Evolutionary conservation across 73 alveolate genomes (phyloP), one percentile per base, ranked within the genome.

Genomic region (Paramecium caudatum): DNA sequence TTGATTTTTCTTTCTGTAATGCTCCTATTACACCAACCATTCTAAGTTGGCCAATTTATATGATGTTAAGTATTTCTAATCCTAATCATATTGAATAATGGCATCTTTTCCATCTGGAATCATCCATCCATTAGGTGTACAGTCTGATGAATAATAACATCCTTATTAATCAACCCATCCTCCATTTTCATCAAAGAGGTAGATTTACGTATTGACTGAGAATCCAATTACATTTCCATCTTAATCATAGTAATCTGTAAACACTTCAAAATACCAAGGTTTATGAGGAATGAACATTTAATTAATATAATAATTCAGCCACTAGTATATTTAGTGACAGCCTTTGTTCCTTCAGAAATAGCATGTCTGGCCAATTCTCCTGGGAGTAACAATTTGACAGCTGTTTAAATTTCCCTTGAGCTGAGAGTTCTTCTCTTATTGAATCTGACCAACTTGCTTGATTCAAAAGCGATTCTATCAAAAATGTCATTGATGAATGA

Each of bases 301-400:
- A 12, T 19, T 12, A 55, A 27, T 4, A 55, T 12, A 55, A 5
- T 12, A 55, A 55, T 17, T 74, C 88, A 82, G 16, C 94, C 87
- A 86, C 83, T 41, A 48, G 95, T 68, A 82, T 87, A 91, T 91
- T 92, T 92, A 68, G 91, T 88, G 74, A 92, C 94, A 74, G 96
- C 96, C 70, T 92, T 92, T 45, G 96, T 93, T 49, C 97, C 97
- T 63, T 93, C 96, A 55, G 92, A 74, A 39, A 92, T 84, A 46
- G 97, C 96, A 85, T 93, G 95, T 92, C 90, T 93, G 47, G 95
- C 96, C 81, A 93, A 82, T 86, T 93, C 97, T 41, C 97, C 97
- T 27, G 97, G 97, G 23, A 93, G 87, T 27, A 92, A 65, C 62
- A 93, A 92, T 47, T 87, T 91, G 78, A 93, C 95, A 47, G 97